These are phyloP conservation scores for Podosphaera xanthii DNA, from an alignment of 2,329 filamentous ascomycete genomes.

Conservation along the genomic window DNA sequence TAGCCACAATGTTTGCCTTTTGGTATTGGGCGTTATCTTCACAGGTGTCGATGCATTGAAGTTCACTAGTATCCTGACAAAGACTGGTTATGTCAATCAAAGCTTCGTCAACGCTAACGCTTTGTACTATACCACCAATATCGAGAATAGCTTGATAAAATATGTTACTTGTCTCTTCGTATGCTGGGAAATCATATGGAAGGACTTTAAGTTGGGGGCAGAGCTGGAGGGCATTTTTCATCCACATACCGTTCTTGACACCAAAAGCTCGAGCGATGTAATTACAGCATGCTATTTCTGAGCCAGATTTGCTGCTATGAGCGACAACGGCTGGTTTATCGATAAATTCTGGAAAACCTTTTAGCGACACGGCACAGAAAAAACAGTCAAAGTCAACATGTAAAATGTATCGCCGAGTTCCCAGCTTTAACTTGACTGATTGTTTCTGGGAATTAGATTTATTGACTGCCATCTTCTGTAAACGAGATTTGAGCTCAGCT, in stretches of 20 bases:
- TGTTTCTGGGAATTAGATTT: constrained; percentile 28
- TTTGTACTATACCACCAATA: constrained; percentile 68
- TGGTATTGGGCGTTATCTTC: constrained; percentile 27
- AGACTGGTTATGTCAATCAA: constrained; percentile 60
- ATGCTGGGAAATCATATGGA: constrained; percentile 88
- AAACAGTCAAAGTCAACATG: constrained; percentile 98
- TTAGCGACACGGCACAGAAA: constrained; percentile 79
- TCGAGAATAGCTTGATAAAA: constrained; percentile 75
- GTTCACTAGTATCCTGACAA: constrained; percentile 40
- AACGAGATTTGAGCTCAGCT: constrained; percentile 69
- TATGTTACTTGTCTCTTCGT: constrained; percentile 69
- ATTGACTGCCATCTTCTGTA: constrained; percentile 60
- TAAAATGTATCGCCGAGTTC: constrained; percentile 58
- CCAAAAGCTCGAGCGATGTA: constrained; percentile 73
- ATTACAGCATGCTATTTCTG: constrained; percentile 94
- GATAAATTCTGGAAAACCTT: constrained; percentile 48
- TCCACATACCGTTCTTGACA: constrained; percentile 98
- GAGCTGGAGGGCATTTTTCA: constrained; percentile 66
- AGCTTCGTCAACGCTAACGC: constrained; percentile 91
- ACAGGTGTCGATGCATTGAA: constrained; percentile 16
- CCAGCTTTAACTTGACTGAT: constrained; percentile 28
- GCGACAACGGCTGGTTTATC: constrained; percentile 75
- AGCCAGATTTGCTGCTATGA: constrained; percentile 63
- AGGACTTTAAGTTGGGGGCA: constrained; percentile 73
- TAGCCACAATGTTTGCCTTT: constrained; percentile 50